A percentile compares a stretch with the other conserved stretches of the same genome.
phyloP scores from a whole-genome alignment of 352 stramenopile genomes.

The Phytophthora pluvialis region DNA sequence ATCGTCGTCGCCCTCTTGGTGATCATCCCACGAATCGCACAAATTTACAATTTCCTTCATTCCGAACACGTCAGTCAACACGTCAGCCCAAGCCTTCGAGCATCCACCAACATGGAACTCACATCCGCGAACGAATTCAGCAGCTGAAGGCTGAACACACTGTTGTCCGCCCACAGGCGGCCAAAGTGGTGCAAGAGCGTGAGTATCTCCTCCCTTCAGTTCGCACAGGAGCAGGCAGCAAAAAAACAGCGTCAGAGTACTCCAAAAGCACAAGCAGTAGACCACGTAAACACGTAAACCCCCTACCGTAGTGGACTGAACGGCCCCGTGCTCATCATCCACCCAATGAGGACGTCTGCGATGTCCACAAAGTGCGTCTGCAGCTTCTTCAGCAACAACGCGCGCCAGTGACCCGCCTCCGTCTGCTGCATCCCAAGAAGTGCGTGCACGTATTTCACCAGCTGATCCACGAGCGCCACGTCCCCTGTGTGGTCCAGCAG shows the following conservation, averaged over 20 bases:
- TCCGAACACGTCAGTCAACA: neutral
- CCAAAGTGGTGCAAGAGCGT: slow-evolving; percentile 51
- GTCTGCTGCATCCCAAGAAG: slow-evolving; percentile 32
- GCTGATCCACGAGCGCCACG: slow-evolving; percentile 41
- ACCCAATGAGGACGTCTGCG: slow-evolving; percentile 71
- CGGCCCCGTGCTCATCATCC: slow-evolving; percentile 60
- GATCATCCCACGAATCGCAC: slow-evolving; percentile 29
- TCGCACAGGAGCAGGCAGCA: neutral
- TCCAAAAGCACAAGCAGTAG: no score
- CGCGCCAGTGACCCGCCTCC: slow-evolving; percentile 26
- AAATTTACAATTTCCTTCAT: slow-evolving; percentile 58
- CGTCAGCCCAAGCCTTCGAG: neutral
- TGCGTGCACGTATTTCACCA: slow-evolving; percentile 42
- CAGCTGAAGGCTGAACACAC: slow-evolving; percentile 72
- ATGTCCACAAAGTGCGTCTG: slow-evolving; percentile 77
- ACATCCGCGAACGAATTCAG: slow-evolving; percentile 68
- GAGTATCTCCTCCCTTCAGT: slow-evolving; percentile 55
- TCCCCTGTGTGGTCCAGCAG: slow-evolving; percentile 60
- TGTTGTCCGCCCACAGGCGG: slow-evolving; percentile 72
- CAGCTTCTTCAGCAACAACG: slow-evolving; percentile 49
- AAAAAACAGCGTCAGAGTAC: neutral
- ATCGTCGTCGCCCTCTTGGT: slow-evolving; percentile 33
- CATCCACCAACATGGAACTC: slow-evolving; percentile 12
- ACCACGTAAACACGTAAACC: no score
- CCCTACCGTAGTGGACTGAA: slow-evolving; percentile 44